Conservation (phyloP, 202 grass and related monocot genomes). For the Eragrostis tef region DNA sequence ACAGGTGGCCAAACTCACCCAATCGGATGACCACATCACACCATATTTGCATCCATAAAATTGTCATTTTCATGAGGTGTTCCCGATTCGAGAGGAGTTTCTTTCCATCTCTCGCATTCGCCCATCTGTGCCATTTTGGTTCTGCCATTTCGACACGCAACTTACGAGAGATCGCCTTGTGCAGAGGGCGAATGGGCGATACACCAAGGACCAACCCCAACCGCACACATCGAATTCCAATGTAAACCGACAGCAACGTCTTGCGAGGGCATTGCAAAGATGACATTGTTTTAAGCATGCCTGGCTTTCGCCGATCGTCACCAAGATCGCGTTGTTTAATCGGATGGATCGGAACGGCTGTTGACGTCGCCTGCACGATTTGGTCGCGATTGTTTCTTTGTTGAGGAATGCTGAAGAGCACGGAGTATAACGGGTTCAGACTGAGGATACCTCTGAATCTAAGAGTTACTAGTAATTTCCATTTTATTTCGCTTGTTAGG, state of each 20-base stretch:
- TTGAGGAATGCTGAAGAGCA: not conserved
- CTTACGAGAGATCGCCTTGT: not conserved
- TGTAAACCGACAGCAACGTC: not conserved
- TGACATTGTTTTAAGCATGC: not conserved
- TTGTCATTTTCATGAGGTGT: conserved; percentile 47
- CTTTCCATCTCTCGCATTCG: not conserved
- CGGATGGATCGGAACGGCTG: conserved; percentile 1
- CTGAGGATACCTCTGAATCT: not conserved
- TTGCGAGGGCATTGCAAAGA: not conserved
- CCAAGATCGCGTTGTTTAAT: not conserved
- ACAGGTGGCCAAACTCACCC: conserved; percentile 61
- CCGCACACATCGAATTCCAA: not conserved
- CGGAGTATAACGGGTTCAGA: not conserved
- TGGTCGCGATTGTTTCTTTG: not conserved
- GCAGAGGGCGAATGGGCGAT: not conserved
- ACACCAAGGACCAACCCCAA: too few species aligned
- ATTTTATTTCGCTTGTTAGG: not conserved
- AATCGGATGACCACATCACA: conserved; percentile 13
- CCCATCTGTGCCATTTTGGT: conserved; percentile 7
- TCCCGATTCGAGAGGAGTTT: not conserved
- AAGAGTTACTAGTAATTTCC: not conserved
- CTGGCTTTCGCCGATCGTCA: conserved; percentile 10
- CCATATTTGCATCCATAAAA: not conserved
- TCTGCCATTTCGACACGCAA: conserved; percentile 25
- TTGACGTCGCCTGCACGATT: conserved; percentile 36